Conservation (phyloP, 805 yeast species). For the Grigorovia jiainica region DNA sequence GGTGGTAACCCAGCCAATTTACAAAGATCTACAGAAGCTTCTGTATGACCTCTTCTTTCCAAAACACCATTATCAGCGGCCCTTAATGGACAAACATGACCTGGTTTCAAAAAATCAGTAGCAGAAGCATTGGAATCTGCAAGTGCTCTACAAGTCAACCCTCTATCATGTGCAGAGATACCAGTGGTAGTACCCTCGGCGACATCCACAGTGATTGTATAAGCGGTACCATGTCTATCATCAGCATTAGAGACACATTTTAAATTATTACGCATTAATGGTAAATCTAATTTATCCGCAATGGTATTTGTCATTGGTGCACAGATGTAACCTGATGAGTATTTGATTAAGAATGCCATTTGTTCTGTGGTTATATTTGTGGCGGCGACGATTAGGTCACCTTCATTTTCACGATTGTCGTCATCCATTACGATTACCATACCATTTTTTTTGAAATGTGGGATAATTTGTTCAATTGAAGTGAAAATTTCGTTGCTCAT, state of each 20-base stretch:
- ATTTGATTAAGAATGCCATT: constrained; percentile 89
- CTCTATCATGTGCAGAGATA: constrained; percentile 89
- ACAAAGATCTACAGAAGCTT: constrained; percentile 88
- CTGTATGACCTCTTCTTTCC: constrained; percentile 89
- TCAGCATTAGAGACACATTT: constrained; percentile 29
- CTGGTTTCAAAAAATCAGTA: constrained; percentile 76
- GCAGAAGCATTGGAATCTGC: constrained; percentile 48
- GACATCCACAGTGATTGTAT: constrained; percentile 84
- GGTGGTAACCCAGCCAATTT: constrained; percentile 66
- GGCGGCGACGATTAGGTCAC: constrained; percentile 94
- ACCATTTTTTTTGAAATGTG: constrained; percentile 31
- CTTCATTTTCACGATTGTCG: constrained; percentile 93
- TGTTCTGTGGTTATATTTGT: constrained; percentile 64
- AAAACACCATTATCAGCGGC: constrained; percentile 80
- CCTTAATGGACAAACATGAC: constrained; percentile 87
- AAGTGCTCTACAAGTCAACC: constrained; percentile 63
- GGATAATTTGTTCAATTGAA: constrained; percentile 24
- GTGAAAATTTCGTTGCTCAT: constrained; percentile 10
- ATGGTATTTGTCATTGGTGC: constrained; percentile 70
- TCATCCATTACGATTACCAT: constrained; percentile 95
- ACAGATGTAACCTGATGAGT: constrained; percentile 87
- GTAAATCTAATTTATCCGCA: constrained; percentile 75
- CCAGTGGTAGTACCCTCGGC: constrained; percentile 93
- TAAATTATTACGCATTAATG: constrained; percentile 46
- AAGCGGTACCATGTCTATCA: constrained; percentile 95